Conservation (phyloP, 768 basidiomycete species). For the Tulasnella sp. region DNA sequence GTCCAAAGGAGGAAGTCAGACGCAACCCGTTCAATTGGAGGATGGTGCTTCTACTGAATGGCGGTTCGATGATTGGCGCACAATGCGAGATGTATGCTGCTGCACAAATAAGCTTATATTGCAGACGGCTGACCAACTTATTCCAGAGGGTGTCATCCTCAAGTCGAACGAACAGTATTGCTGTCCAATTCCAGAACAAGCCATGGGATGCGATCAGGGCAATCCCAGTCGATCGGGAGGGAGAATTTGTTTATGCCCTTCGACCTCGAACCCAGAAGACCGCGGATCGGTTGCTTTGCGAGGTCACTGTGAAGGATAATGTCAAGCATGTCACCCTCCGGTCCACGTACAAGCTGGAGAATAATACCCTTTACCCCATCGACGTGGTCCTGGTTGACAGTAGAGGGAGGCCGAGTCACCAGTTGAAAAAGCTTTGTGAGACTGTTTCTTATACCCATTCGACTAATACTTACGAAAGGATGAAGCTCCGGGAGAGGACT, state of each 20-base stretch:
- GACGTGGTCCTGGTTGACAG: conserved; percentile 90
- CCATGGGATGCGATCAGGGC: conserved; percentile 87
- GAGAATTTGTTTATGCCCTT: conserved; percentile 86
- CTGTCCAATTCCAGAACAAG: conserved; percentile 80
- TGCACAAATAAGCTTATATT: background rate
- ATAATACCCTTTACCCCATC: conserved; percentile 86
- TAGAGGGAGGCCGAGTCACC: conserved; percentile 75
- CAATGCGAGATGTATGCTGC: conserved; percentile 78
- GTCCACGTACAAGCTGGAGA: conserved; percentile 90
- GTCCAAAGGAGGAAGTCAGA: conserved; percentile 53
- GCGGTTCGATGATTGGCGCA: conserved; percentile 97
- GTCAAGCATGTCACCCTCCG: conserved; percentile 93
- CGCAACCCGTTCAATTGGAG: conserved; percentile 57
- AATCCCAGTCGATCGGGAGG: conserved; percentile 91
- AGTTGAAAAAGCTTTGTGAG: conserved; percentile 79
- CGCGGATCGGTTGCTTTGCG: conserved; percentile 80
- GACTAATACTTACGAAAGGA: background rate
- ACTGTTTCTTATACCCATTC: conserved; percentile 27
- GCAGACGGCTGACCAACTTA: background rate
- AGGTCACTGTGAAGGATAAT: conserved; percentile 86
- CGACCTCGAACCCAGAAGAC: conserved; percentile 77
- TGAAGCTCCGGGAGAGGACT: conserved; percentile 80
- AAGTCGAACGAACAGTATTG: conserved; percentile 80
- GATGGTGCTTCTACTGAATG: conserved; percentile 84
- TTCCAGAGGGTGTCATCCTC: conserved; percentile 59